Base-by-base conservation (phyloP, 2,329 filamentous ascomycete genomes). In the Beauveria brongniartii region DNA sequence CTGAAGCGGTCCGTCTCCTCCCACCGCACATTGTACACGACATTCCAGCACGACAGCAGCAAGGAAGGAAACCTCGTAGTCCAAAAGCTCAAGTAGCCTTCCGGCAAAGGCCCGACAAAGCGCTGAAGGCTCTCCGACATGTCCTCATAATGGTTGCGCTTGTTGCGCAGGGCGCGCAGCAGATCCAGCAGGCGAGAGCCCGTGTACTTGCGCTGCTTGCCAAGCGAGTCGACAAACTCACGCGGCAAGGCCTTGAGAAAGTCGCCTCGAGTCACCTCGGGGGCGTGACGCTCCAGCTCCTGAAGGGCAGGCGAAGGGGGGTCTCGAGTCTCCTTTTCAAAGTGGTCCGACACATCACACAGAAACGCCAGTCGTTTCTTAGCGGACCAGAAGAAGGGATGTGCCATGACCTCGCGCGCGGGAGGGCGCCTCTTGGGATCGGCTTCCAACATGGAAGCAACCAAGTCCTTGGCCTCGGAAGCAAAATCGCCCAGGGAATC, bases 101-200 rank as follows among this genome's bases (percentile, higher is more conserved):
- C 87, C 0, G 91, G 89, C 62, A 93, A 71, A 9, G 86, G 76
- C 0, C 91, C 92, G 0, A 96, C 90, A 34, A 74, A 72, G 63
- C 77, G 78, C 68, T 82, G 93, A 64, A 96, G 82, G 54, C 85
- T 77, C 16, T 92, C 89, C 7, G 90, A 83, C 90, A 99, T 93
- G 72, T 99, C 94, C 69, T 96, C 92, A 72, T 97, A 99, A 71
- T 99, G 94, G 65, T 97, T 96, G 68, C 90, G 90, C 82, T 99
- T 99, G 75, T 99, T 99, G 26, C 94, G 82, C 61, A 99, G 78
- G 1, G 93, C 94, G 1, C 94, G 84, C 22, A 99, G 77, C 24
- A 99, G 80, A 74, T 99, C 94, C 59, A 99, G 76, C 70, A 99
- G 83, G 52, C 86, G 84, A 1, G 84, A 82, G 0, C 92, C 92